A percentile compares a stretch with the other conserved stretches of the same genome.
These are phyloP conservation scores for Ganoderma multipileum DNA, from an alignment of 1,284 basidiomycete genomes.

Conservation along the genomic window DNA sequence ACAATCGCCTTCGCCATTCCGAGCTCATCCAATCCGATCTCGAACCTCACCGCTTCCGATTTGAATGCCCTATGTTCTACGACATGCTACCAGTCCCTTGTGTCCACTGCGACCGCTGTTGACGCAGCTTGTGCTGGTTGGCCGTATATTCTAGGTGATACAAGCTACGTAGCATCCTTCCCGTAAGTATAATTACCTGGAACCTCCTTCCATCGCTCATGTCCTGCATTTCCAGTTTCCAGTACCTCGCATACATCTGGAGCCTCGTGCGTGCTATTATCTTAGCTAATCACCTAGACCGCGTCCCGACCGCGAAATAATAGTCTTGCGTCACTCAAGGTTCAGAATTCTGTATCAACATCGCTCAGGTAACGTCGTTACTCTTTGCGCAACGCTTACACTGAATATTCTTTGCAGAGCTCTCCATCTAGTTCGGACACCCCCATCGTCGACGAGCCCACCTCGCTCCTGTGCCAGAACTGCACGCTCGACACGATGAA, in stretches of 20 bases:
- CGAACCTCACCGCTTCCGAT: slow-evolving; percentile 18
- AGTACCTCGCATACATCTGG: slow-evolving; percentile 1
- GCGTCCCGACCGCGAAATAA: not conserved
- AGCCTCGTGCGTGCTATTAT: not conserved
- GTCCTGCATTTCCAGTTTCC: not conserved
- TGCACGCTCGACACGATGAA: slow-evolving; percentile 14
- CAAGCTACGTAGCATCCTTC: slow-evolving; percentile 17
- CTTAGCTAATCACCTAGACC: not conserved
- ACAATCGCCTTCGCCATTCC: slow-evolving; percentile 12
- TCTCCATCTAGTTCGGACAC: not conserved
- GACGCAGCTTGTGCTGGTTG: slow-evolving; percentile 17
- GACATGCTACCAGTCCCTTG: slow-evolving; percentile 8
- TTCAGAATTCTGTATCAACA: not conserved
- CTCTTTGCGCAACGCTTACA: not conserved
- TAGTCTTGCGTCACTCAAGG: not conserved
- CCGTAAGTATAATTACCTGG: not conserved
- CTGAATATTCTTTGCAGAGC: not conserved
- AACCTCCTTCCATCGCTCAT: not conserved
- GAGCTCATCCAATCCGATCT: slow-evolving; percentile 5
- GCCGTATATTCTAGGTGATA: slow-evolving; percentile 19
- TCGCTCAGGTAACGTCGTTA: not conserved
- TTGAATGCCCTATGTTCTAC: slow-evolving; percentile 1
- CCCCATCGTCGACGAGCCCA: not conserved
- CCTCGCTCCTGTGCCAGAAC: slow-evolving; percentile 9
- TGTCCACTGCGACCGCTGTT: slow-evolving; percentile 2